Evolutionary conservation across 148 eudicot genomes (phyloP).

Genomic region (Rhododendron griersonianum): DNA sequence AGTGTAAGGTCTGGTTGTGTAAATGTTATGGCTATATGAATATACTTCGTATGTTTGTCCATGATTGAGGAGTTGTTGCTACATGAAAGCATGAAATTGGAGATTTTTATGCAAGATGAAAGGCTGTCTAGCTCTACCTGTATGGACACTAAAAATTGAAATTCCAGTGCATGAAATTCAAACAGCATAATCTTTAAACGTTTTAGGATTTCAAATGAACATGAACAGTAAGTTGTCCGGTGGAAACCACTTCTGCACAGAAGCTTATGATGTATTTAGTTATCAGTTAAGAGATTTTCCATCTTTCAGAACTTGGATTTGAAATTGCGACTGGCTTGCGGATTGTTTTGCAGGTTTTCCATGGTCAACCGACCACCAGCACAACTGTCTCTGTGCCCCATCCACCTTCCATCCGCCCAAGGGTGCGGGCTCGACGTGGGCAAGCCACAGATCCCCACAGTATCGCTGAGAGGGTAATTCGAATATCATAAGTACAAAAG

Average conservation of each 20-base stretch:
- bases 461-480: conserved; percentile 48
- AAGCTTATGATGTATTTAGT: background rate
- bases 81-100: conserved; percentile 6
- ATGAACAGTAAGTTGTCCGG: background rate
- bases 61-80: conserved; percentile 2
- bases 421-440: conserved; percentile 56
- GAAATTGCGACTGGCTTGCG: background rate
- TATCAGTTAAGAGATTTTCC: background rate
- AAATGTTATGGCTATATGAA: background rate
- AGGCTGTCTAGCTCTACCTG: background rate
- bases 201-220: background rate
- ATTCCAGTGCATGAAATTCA: background rate
- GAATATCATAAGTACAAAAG: background rate
- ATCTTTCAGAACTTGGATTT: background rate
- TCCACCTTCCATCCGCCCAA: conserved; percentile 46
- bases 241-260: background rate
- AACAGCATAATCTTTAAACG: background rate
- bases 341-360: conserved; percentile 31
- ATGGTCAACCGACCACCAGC: conserved; percentile 36
- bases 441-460: conserved; percentile 68
- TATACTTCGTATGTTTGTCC: background rate
- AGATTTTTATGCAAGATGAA: background rate
- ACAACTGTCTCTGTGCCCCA: conserved; percentile 40
- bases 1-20: background rate
- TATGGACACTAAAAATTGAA: background rate